These are phyloP conservation scores for Sphagnum tenellum DNA, from an alignment of 225 moss, liverwort and hornwort species.

Conservation along the genomic window DNA sequence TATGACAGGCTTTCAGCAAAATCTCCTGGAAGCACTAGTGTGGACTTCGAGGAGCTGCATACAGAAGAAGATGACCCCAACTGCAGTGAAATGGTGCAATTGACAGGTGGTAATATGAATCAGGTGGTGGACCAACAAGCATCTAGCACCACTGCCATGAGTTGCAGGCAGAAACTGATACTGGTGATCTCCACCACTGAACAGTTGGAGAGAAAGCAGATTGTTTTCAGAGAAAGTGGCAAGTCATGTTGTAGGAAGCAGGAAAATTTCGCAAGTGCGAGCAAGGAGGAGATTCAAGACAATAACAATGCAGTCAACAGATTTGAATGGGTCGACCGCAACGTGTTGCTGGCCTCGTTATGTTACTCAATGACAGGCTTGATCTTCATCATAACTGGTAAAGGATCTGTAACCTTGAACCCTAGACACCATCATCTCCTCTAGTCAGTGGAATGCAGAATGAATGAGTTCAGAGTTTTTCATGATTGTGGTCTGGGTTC, in stretches of 20 bases:
- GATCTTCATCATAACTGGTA: conserved; percentile 84
- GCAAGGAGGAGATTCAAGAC: no score
- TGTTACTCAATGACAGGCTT: conserved; percentile 86
- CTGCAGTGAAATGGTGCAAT: conserved; percentile 1
- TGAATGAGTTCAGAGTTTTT: no score
- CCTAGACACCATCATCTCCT: neutral
- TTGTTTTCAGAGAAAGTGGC: conserved; percentile 2
- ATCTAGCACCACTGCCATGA: neutral
- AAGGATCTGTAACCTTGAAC: neutral
- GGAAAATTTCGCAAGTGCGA: no score
- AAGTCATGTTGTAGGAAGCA: neutral
- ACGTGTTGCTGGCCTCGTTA: conserved; percentile 59
- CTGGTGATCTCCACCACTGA: conserved; percentile 33
- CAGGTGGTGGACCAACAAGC: no score
- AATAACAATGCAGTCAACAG: neutral
- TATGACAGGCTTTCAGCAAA: no score
- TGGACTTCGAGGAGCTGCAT: no score
- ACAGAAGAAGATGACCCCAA: conserved; percentile 2
- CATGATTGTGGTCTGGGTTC: no score
- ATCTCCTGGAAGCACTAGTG: no score
- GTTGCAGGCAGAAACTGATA: conserved; percentile 31
- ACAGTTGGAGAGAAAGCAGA: conserved; percentile 9
- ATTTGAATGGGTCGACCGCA: conserved; percentile 37
- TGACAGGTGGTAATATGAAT: neutral
- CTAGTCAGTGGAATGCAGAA: no score